Conservation (phyloP, 495 filamentous ascomycete species). For the Aspergillus cristatus region DNA sequence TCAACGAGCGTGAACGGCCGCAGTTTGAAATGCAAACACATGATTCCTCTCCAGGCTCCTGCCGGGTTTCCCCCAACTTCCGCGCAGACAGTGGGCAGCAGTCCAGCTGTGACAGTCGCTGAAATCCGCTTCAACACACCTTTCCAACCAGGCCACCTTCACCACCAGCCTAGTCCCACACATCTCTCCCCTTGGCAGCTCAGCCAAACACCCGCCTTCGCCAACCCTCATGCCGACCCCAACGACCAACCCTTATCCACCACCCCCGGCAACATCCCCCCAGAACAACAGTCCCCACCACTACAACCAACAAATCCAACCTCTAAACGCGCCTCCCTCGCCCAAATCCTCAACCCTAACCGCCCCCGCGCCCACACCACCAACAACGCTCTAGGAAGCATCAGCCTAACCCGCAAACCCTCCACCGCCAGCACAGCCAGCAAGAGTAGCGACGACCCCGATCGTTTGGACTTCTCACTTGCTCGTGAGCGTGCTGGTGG, state of each 20-base stretch:
- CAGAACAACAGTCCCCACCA: slow-evolving; percentile 1
- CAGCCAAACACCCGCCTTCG: slow-evolving; percentile 14
- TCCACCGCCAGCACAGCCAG: slow-evolving; percentile 25
- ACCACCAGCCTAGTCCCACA: slow-evolving; percentile 17
- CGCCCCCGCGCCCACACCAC: slow-evolving; percentile 18
- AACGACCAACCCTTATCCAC: neutral
- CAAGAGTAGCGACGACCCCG: slow-evolving; percentile 18
- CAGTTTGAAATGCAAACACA: slow-evolving; percentile 69
- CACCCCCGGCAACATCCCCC: neutral
- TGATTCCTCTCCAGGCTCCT: slow-evolving; percentile 29
- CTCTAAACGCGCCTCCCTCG: slow-evolving; percentile 25
- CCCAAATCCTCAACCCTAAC: slow-evolving; percentile 25
- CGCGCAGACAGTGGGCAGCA: slow-evolving; percentile 5
- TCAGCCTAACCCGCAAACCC: slow-evolving; percentile 6
- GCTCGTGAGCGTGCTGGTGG: slow-evolving; percentile 74
- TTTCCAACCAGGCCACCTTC: slow-evolving; percentile 33
- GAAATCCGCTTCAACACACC: slow-evolving; percentile 87
- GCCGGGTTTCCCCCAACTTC: slow-evolving; percentile 6
- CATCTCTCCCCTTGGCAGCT: slow-evolving; percentile 19
- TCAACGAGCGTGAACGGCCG: slow-evolving; percentile 62
- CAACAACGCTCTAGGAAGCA: slow-evolving; percentile 5
- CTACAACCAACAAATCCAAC: slow-evolving; percentile 1
- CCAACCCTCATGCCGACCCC: slow-evolving; percentile 4
- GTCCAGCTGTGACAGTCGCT: slow-evolving; percentile 52
- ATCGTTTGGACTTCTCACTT: slow-evolving; percentile 58